A percentile compares a stretch with the other conserved stretches of the same genome.
Conservation (phyloP, 371 early-diverging fungal genomes). For the Blastocladiella emersonii region DNA sequence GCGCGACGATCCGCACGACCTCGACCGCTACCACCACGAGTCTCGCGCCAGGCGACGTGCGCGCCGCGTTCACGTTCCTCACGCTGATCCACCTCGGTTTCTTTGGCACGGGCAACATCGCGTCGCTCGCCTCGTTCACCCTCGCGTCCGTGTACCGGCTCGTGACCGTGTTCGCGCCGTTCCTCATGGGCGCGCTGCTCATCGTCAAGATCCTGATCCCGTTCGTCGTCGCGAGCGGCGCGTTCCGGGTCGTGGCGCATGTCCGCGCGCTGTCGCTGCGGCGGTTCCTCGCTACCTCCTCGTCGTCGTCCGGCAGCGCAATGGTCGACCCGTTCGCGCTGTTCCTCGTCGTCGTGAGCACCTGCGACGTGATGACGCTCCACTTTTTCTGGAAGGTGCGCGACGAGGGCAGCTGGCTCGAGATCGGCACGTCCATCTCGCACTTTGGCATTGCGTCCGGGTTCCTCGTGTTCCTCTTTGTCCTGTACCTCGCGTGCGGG, state of each 20-base stretch:
- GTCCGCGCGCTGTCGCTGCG: conserved; percentile 58
- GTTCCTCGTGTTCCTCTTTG: too few species aligned
- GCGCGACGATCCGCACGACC: neutral
- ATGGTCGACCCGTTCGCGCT: conserved; percentile 70
- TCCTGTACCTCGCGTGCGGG: too few species aligned
- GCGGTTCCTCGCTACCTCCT: too few species aligned
- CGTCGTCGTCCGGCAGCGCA: conserved; percentile 25
- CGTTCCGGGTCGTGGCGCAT: neutral
- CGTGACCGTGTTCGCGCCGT: conserved; percentile 77
- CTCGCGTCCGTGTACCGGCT: conserved; percentile 81
- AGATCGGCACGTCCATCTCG: conserved; percentile 84
- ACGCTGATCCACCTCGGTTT: conserved; percentile 84
- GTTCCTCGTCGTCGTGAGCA: conserved; percentile 64
- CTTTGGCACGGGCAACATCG: conserved; percentile 93
- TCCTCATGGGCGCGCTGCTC: conserved; percentile 73
- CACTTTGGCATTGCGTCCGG: too few species aligned
- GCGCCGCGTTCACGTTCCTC: conserved; percentile 60
- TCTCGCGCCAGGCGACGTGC: conserved; percentile 42
- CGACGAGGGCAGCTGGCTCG: conserved; percentile 88
- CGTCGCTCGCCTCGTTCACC: conserved; percentile 71
- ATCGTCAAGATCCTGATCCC: conserved; percentile 81
- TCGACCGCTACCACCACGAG: conserved; percentile 14
- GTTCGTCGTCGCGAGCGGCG: conserved; percentile 54
- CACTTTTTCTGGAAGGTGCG: conserved; percentile 88
- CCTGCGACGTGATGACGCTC: conserved; percentile 84